phyloP scores from a whole-genome alignment of 352 stramenopile genomes.

The Plasmopara viticola region DNA sequence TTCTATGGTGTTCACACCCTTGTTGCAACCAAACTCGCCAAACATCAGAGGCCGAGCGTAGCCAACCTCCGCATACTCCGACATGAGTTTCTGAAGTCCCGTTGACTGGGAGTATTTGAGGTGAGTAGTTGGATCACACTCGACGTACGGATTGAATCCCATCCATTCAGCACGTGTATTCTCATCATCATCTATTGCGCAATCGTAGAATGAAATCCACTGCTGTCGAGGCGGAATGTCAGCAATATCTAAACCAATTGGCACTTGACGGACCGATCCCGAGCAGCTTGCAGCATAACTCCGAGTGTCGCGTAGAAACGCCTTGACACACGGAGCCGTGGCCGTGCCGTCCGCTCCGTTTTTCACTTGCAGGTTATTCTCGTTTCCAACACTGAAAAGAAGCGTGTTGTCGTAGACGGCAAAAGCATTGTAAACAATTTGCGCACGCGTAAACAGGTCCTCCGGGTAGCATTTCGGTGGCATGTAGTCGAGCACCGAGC shows the following conservation, averaged over 20 bases:
- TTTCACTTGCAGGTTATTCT: conserved; percentile 44
- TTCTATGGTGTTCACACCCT: conserved; percentile 54
- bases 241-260: conserved; percentile 58
- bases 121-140: conserved; percentile 54
- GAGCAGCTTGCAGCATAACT: conserved; percentile 43
- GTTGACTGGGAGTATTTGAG: conserved; percentile 45
- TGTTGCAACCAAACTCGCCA: conserved; percentile 72
- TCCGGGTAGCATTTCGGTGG: conserved; percentile 52
- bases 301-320: conserved; percentile 47
- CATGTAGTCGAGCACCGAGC: conserved; percentile 40
- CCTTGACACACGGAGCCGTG: conserved; percentile 58
- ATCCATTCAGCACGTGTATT: conserved; percentile 50
- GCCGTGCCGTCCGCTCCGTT: conserved; percentile 20
- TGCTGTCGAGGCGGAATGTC: conserved; percentile 44
- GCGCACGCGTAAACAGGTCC: conserved; percentile 42
- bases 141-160: conserved; percentile 67
- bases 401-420: conserved; percentile 71
- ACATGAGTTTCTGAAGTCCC: conserved; percentile 57
- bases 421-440: conserved; percentile 68
- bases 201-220: conserved; percentile 65
- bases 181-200: conserved; percentile 41
- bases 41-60: conserved; percentile 68
- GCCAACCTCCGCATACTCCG: conserved; percentile 36
- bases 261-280: conserved; percentile 38
- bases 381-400: conserved; percentile 51